phyloP scores from a whole-genome alignment of 306 rosid species.

The Arachis hypogaea region DNA sequence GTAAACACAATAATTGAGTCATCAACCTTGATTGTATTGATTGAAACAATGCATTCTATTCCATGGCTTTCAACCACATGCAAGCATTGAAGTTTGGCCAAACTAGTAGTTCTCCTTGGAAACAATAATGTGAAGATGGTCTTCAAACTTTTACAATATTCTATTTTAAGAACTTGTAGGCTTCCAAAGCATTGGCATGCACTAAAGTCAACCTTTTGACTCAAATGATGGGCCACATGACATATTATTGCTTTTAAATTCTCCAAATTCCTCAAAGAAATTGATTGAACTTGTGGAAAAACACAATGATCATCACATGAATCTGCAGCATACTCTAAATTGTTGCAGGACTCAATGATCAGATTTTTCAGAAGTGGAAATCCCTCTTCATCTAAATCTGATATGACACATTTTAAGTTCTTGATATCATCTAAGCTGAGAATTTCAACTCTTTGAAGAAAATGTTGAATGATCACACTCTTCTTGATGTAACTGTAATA shows the following conservation, averaged over 20 bases:
- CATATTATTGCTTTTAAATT: constrained; percentile 19
- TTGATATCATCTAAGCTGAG: constrained; percentile 15
- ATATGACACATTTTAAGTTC: constrained; percentile 23
- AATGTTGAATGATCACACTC: constrained; percentile 21
- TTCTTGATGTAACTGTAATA: neutral
- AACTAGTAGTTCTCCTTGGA: neutral
- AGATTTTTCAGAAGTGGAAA: constrained; percentile 30
- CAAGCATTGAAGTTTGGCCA: constrained; percentile 31
- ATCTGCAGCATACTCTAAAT: constrained; percentile 27
- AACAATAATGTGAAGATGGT: constrained; percentile 5
- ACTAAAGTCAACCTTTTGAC: neutral
- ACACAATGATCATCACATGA: neutral
- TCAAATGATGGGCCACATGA: neutral
- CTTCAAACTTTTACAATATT: constrained; percentile 24
- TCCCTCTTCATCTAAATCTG: constrained; percentile 19
- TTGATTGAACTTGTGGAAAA: constrained; percentile 28
- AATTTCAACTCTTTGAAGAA: constrained; percentile 27
- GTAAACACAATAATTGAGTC: neutral
- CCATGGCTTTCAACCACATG: constrained; percentile 30
- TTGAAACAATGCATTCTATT: constrained; percentile 19
- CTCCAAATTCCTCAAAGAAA: constrained; percentile 13
- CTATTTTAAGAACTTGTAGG: constrained; percentile 8
- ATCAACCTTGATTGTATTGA: neutral
- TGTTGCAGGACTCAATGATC: constrained; percentile 12
- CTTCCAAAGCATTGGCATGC: constrained; percentile 28